phyloP scores from a whole-genome alignment of 1,139 yeast species.

The Yamadazyma kanchanaburiensis region DNA sequence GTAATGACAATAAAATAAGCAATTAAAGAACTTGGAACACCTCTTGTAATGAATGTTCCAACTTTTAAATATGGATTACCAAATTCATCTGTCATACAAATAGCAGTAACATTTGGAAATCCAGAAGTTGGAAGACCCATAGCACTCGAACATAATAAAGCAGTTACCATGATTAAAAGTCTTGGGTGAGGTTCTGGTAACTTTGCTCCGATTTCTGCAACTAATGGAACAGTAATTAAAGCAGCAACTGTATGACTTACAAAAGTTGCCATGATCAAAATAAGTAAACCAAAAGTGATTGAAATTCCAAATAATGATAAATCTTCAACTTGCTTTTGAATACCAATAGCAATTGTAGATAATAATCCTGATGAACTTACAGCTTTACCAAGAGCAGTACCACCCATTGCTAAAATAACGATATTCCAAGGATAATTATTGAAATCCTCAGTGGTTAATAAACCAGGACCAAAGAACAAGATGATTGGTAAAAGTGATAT shows the following conservation, averaged over 20 bases:
- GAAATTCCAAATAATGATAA: constrained; percentile 59
- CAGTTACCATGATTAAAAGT: constrained; percentile 77
- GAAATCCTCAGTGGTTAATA: constrained; percentile 61
- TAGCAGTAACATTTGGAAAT: constrained; percentile 78
- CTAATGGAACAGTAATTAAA: constrained; percentile 81
- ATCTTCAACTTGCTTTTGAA: constrained; percentile 53
- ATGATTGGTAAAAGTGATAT: constrained; percentile 66
- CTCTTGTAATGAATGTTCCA: constrained; percentile 66
- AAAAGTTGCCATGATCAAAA: constrained; percentile 84
- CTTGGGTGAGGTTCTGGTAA: constrained; percentile 70
- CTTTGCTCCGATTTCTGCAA: constrained; percentile 78
- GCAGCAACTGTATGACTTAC: constrained; percentile 97
- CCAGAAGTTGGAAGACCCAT: constrained; percentile 88
- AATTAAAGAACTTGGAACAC: constrained; percentile 80
- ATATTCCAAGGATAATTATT: constrained; percentile 77
- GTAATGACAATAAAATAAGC: constrained; percentile 62
- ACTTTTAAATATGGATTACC: constrained; percentile 68
- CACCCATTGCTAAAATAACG: constrained; percentile 76
- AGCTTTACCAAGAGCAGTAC: constrained; percentile 71
- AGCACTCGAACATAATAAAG: constrained; percentile 83
- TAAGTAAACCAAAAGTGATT: constrained; percentile 63
- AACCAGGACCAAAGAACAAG: constrained; percentile 67
- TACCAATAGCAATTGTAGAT: constrained; percentile 56
- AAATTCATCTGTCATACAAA: constrained; percentile 69
- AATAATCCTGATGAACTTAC: constrained; percentile 70